Percentiles rank a stretch among this genome's conserved stretches.
phyloP scores from a whole-genome alignment of 1,284 basidiomycete genomes.

The Pseudomicrostroma phylloplanum region DNA sequence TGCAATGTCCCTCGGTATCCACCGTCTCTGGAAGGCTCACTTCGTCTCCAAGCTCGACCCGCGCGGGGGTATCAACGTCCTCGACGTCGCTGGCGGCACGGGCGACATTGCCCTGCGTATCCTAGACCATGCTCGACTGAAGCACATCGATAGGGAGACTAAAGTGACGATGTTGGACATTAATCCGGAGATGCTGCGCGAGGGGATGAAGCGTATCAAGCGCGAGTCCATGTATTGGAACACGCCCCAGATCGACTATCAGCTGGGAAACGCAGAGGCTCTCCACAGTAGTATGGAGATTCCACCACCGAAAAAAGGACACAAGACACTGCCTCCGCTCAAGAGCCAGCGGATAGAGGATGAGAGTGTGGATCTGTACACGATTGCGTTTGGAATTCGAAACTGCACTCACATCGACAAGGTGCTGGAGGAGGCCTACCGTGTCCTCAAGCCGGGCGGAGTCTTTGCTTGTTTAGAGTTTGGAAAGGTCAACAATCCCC shows the following conservation, averaged over 20 bases:
- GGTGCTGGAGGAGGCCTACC: constrained; percentile 81
- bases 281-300: constrained; percentile 53
- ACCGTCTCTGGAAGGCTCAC: constrained; percentile 93
- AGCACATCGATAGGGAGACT: constrained; percentile 61
- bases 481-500: constrained; percentile 82
- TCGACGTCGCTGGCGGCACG: constrained; percentile 93
- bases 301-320: constrained; percentile 20
- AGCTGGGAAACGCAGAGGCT: constrained; percentile 85
- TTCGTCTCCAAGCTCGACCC: constrained; percentile 75
- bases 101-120: constrained; percentile 95
- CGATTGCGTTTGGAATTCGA: constrained; percentile 96
- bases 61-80: constrained; percentile 60
- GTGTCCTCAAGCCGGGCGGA: constrained; percentile 93
- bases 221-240: constrained; percentile 45
- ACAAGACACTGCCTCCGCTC: constrained; percentile 34
- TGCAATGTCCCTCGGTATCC: constrained; percentile 86
- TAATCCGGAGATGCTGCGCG: constrained; percentile 88
- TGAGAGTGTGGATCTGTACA: constrained; percentile 87
- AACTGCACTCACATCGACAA: constrained; percentile 91
- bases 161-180: constrained; percentile 89
- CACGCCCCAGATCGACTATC: constrained; percentile 90
- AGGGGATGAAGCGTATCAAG: constrained; percentile 63
- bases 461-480: constrained; percentile 95
- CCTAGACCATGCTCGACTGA: constrained; percentile 81
- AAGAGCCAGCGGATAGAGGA: constrained; percentile 35